A percentile compares a stretch with the other conserved stretches of the same genome.
These are phyloP conservation scores for Pseudogymnoascus destructans DNA, from an alignment of 2,329 filamentous ascomycete species.

Conservation along the genomic window DNA sequence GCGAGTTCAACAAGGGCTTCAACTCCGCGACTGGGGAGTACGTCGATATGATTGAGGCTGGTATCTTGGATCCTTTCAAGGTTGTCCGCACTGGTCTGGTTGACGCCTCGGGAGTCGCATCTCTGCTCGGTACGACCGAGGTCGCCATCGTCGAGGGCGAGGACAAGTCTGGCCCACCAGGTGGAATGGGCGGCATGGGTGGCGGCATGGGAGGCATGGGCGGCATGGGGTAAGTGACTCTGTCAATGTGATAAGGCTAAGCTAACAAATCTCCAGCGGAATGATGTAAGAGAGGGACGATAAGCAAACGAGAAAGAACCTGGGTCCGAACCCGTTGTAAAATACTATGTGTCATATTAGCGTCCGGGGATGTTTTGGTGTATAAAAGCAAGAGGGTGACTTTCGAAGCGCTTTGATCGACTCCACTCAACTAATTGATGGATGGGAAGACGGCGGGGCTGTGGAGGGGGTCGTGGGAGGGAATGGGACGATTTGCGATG, in stretches of 20 bases:
- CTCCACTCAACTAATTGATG: constrained; percentile 6
- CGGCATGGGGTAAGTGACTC: constrained; percentile 43
- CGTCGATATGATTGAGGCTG: constrained; percentile 92
- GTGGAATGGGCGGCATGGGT: constrained; percentile 54
- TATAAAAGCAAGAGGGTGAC: constrained; percentile 4
- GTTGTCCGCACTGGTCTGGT: constrained; percentile 92
- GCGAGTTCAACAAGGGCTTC: constrained; percentile 96
- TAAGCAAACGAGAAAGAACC: not conserved
- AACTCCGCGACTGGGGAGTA: constrained; percentile 96
- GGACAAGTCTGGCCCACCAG: constrained; percentile 66
- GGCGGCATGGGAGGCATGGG: constrained; percentile 42
- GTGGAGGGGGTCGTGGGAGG: not conserved
- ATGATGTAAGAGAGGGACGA: constrained; percentile 25
- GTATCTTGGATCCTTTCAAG: constrained; percentile 99
- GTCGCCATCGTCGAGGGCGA: constrained; percentile 96
- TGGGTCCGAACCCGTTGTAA: constrained; percentile 5
- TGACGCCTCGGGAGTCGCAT: constrained; percentile 92
- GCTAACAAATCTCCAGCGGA: constrained; percentile 15
- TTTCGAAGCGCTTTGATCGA: not conserved
- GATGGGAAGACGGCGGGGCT: constrained; percentile 4
- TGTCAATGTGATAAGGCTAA: not conserved
- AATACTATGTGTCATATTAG: constrained; percentile 10
- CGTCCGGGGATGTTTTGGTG: constrained; percentile 2
- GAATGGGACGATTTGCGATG: not conserved
- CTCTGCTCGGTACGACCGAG: constrained; percentile 92